phyloP scores from a whole-genome alignment of 805 yeast species.

The Cyberlindnera bimundalis region DNA sequence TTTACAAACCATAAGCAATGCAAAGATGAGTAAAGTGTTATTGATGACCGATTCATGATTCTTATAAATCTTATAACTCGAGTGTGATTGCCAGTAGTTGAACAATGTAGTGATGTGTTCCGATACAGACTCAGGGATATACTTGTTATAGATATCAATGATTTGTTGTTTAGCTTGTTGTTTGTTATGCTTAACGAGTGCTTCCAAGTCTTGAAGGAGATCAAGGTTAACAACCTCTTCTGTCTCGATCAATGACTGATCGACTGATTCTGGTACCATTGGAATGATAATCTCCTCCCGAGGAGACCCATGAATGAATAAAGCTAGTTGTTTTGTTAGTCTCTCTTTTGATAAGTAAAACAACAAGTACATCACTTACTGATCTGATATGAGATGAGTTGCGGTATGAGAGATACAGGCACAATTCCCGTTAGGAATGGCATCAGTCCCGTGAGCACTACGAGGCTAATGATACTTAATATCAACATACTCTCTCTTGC shows the following conservation, averaged over 20 bases:
- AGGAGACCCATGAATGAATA: conserved; percentile 7
- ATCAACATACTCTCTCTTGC: conserved; percentile 3
- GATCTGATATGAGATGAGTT: conserved; percentile 4
- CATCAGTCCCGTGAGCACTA: conserved; percentile 4
- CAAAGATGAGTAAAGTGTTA: conserved; percentile 3
- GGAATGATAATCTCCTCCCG: not conserved
- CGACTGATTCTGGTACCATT: no score
- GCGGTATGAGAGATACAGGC: conserved; percentile 3
- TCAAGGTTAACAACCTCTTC: conserved; percentile 1
- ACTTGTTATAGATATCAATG: conserved; percentile 7
- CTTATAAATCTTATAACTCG: conserved; percentile 12
- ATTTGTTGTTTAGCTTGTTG: not conserved
- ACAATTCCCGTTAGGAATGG: conserved; percentile 11
- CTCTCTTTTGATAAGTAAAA: not conserved
- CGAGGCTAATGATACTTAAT: conserved; percentile 2
- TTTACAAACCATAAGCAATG: conserved; percentile 1
- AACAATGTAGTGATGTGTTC: conserved; percentile 1
- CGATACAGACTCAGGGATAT: conserved; percentile 7
- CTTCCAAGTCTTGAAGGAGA: conserved; percentile 11
- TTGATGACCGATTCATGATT: conserved; percentile 5
- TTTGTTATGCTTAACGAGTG: conserved; percentile 7
- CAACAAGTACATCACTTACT: conserved; percentile 4
- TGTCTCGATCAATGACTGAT: not conserved
- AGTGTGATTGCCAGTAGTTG: conserved; percentile 7
- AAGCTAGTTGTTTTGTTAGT: conserved; percentile 3